These are phyloP conservation scores for Nasturtium officinale DNA, from an alignment of 345 rosid genomes.

Conservation along the genomic window DNA sequence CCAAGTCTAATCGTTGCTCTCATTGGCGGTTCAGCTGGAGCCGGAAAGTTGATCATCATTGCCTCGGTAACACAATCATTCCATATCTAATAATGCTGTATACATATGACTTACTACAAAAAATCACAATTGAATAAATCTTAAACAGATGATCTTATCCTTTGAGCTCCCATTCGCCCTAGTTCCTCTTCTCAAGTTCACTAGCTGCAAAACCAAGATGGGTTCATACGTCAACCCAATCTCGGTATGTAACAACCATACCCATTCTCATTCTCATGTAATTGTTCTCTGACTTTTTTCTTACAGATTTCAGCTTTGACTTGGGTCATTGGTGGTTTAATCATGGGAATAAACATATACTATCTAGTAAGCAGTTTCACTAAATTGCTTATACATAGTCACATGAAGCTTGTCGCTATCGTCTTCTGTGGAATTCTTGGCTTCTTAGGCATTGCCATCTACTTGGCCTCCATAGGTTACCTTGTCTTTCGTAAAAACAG, in stretches of 20 bases:
- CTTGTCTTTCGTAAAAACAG: slow-evolving; percentile 70
- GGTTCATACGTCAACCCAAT: slow-evolving; percentile 61
- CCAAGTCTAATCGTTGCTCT: slow-evolving; percentile 90
- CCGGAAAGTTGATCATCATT: slow-evolving; percentile 85
- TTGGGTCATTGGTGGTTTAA: slow-evolving; percentile 71
- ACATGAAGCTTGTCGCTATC: slow-evolving; percentile 47
- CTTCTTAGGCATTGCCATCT: slow-evolving; percentile 58
- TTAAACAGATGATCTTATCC: slow-evolving; percentile 81
- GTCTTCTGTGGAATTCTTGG: slow-evolving; percentile 72
- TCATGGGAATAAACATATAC: slow-evolving; percentile 84
- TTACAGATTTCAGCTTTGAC: slow-evolving; percentile 66
- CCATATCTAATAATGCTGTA: not conserved
- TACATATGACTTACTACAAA: not conserved
- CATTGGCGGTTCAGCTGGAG: slow-evolving; percentile 91
- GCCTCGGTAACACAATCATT: slow-evolving; percentile 64
- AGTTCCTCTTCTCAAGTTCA: slow-evolving; percentile 92
- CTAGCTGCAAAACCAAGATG: slow-evolving; percentile 89
- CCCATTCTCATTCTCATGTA: not conserved
- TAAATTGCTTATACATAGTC: slow-evolving; percentile 58
- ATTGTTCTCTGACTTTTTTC: not conserved
- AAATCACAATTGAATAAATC: not conserved
- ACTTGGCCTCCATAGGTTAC: slow-evolving; percentile 68
- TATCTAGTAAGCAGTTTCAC: slow-evolving; percentile 62
- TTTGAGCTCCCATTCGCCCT: slow-evolving; percentile 95
- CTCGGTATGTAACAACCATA: slow-evolving; percentile 48